phyloP scores from a whole-genome alignment of 768 basidiomycete species.

The Vararia minispora region DNA sequence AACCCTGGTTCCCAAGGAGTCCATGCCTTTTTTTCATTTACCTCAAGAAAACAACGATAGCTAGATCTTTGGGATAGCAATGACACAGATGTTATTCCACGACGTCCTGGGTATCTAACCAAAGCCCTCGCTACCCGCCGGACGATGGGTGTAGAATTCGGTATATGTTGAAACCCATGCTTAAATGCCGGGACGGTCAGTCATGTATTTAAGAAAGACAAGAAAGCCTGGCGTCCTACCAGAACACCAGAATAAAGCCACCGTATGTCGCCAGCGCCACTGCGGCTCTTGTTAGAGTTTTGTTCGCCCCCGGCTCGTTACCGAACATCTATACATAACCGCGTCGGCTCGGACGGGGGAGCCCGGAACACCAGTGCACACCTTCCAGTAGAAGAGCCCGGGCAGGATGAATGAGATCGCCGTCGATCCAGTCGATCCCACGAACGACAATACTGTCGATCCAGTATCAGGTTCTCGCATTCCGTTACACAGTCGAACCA shows the following conservation, averaged over 20 bases:
- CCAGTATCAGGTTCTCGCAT: conserved; percentile 1
- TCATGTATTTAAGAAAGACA: neutral
- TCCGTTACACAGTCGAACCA: too few species aligned
- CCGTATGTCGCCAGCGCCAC: conserved; percentile 68
- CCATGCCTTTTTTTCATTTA: too few species aligned
- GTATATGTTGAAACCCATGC: conserved; percentile 75
- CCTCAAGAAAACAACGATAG: too few species aligned
- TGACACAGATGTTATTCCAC: too few species aligned
- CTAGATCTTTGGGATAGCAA: too few species aligned
- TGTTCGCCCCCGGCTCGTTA: conserved; percentile 43
- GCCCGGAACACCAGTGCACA: conserved; percentile 18
- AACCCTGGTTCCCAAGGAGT: too few species aligned
- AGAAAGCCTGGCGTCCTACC: too few species aligned
- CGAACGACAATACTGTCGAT: conserved; percentile 74
- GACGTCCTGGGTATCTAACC: too few species aligned
- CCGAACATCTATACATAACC: conserved; percentile 65
- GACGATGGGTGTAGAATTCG: conserved; percentile 40
- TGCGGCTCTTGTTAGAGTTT: conserved; percentile 43
- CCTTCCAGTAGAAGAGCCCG: conserved; percentile 87
- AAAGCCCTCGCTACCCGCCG: too few species aligned
- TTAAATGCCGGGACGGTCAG: conserved; percentile 26
- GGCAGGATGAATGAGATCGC: conserved; percentile 94
- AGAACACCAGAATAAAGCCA: conserved; percentile 67
- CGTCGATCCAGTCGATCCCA: conserved; percentile 91
- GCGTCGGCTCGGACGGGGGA: too few species aligned